Percentiles rank a stretch among this genome's conserved stretches.
These are phyloP conservation scores for Cerrena zonata DNA, from an alignment of 1,284 basidiomycete species.

Conservation along the genomic window DNA sequence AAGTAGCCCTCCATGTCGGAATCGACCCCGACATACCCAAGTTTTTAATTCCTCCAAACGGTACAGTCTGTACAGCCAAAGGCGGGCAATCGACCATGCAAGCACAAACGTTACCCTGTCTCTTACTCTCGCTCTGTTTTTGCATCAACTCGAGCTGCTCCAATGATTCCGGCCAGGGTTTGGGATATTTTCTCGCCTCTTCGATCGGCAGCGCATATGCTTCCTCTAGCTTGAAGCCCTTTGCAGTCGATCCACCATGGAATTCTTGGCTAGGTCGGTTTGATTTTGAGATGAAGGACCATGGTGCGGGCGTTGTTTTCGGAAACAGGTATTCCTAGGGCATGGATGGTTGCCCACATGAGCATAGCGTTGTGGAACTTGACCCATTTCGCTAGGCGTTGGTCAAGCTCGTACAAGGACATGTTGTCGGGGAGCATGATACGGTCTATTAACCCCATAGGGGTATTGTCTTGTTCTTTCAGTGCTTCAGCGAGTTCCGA, in stretches of 20 bases:
- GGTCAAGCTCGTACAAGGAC: conserved; percentile 23
- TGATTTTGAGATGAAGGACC: conserved; percentile 19
- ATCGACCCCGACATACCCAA: conserved; percentile 8
- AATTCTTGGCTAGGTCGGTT: conserved; percentile 13
- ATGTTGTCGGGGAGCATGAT: conserved; percentile 21
- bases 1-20: conserved; percentile 18
- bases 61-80: conserved; percentile 24
- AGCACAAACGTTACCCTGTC: conserved; percentile 16
- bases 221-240: conserved; percentile 21
- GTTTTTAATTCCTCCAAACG: conserved; percentile 21
- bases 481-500: conserved; percentile 16
- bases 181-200: conserved; percentile 13
- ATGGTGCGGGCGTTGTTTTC: conserved; percentile 18
- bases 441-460: conserved; percentile 14
- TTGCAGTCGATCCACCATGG: conserved; percentile 16
- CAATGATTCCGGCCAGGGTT: conserved; percentile 23
- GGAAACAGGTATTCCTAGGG: conserved; percentile 18
- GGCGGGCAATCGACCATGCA: conserved; percentile 22
- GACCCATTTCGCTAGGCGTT: conserved; percentile 27
- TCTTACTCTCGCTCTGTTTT: conserved; percentile 17
- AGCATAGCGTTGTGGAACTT: conserved; percentile 21
- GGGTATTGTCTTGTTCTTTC: conserved; percentile 15
- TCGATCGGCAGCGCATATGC: conserved; percentile 16
- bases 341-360: conserved; percentile 23
- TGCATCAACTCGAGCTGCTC: conserved; percentile 18